Evolutionary conservation across 306 rosid genomes (phyloP), one percentile per base, ranked within the genome.

Genomic region (Dicorynia guianensis): DNA sequence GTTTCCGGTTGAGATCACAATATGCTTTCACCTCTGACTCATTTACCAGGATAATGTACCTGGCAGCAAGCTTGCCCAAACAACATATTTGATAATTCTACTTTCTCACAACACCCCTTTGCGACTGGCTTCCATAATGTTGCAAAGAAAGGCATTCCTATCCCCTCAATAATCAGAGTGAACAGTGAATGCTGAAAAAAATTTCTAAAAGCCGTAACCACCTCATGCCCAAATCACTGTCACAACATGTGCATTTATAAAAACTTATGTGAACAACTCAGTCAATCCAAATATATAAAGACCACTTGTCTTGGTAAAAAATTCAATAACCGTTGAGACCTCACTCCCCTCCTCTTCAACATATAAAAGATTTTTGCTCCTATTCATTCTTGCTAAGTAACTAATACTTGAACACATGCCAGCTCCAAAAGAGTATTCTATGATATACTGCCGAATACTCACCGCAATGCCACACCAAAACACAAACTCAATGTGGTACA

Each of bases 131-230:
- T 71, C 66, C 17, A 57, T 72, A 58, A 3, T 59, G 44, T 44
- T 52, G 55, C 47, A 73, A 43, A 34, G 62, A 47, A 56, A 14
- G 63, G 14, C 79, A 62, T n/a, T 15, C 42, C 19, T 65, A 65
- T 65, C 46, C 70, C 39, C 58, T 79, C 11, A 53, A 63, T 54
- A 42, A 55, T 36, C 47, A 71, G 44, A 71, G 17, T 10, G 50
- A 67, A 70, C 48, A 71, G 17, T 10, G 50, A 67, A 76, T 48
- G 48, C 69, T 54, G 14, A 65, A 76, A 65, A 76, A 69, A 77
- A 61, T 53, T 25, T 38, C 54, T 82, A 13, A 36, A 66, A 67
- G 55, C 43, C 34, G 46, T 25, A 40, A 60, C 77, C 53, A n/a
- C 63, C 42, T 11, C 55, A 68, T 48, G 75, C 65, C 49, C 48